Evolutionary conservation across 2,329 filamentous ascomycete genomes (phyloP).

Genomic region (Scopulariopsis brevicaulis): DNA sequence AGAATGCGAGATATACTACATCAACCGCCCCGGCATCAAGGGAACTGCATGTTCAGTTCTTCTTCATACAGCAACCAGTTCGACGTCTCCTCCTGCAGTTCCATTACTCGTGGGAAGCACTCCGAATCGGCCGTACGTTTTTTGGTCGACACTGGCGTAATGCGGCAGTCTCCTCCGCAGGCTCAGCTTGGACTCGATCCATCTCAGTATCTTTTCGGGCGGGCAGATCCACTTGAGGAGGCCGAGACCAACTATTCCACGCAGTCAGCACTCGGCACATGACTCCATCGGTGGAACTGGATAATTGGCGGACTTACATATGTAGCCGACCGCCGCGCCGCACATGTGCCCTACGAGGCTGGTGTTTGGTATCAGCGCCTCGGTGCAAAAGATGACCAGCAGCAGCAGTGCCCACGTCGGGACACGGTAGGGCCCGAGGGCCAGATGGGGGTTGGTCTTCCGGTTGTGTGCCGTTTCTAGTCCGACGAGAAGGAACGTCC

Average conservation of each 20-base stretch:
- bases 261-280: neutral
- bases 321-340: conserved; percentile 73
- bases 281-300: neutral
- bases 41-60: neutral
- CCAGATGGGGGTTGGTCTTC: conserved; percentile 68
- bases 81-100: neutral
- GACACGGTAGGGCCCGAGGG: conserved; percentile 51
- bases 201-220: conserved; percentile 77
- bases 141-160: conserved; percentile 91
- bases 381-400: conserved; percentile 48
- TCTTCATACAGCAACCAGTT: neutral
- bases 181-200: conserved; percentile 81
- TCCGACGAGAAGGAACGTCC: conserved; percentile 81
- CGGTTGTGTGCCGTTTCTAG: conserved; percentile 81
- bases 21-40: too few relatives aligned
- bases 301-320: conserved; percentile 47
- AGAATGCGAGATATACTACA: too few relatives aligned
- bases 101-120: conserved; percentile 55
- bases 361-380: conserved; percentile 67
- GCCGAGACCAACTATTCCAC: conserved; percentile 62
- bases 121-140: conserved; percentile 87
- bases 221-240: conserved; percentile 85
- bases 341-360: conserved; percentile 82
- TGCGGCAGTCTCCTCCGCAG: conserved; percentile 75
- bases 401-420: conserved; percentile 85